Percentiles rank a stretch among this genome's conserved stretches.
These are phyloP conservation scores for Hemileccinum rubropunctum DNA, from an alignment of 768 basidiomycete genomes.

Conservation along the genomic window DNA sequence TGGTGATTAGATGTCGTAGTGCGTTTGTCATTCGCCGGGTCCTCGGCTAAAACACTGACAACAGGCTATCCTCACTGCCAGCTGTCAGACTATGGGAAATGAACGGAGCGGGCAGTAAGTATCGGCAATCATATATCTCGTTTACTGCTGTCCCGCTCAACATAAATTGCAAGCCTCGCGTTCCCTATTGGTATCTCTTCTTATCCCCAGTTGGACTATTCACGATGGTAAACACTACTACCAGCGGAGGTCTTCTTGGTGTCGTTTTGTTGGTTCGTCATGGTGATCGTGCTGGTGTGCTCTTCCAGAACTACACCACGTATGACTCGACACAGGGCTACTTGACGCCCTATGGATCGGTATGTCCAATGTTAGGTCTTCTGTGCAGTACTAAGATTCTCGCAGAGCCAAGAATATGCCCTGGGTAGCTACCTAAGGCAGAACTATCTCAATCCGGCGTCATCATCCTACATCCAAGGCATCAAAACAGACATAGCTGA, in stretches of 20 bases:
- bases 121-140: too few species aligned
- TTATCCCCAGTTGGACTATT: neutral
- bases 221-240: conserved; percentile 26
- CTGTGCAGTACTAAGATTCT: neutral
- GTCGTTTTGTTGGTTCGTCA: conserved; percentile 75
- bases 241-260: conserved; percentile 48
- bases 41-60: too few species aligned
- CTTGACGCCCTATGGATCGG: conserved; percentile 74
- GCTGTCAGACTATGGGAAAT: too few species aligned
- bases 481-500: conserved; percentile 65
- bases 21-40: too few species aligned
- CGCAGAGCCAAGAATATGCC: conserved; percentile 50
- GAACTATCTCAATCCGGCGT: conserved; percentile 60
- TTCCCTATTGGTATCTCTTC: neutral
- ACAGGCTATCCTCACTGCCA: too few species aligned
- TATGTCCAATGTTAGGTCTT: conserved; percentile 27
- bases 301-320: conserved; percentile 70
- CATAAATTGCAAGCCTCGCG: too few species aligned
- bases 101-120: too few species aligned
- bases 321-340: conserved; percentile 62
- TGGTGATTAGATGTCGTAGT: too few species aligned
- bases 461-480: conserved; percentile 64
- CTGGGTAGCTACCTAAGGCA: conserved; percentile 59
- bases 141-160: too few species aligned
- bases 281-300: conserved; percentile 61